Conservation (phyloP, 2,329 filamentous ascomycete species). For the Amauroascus niger region DNA sequence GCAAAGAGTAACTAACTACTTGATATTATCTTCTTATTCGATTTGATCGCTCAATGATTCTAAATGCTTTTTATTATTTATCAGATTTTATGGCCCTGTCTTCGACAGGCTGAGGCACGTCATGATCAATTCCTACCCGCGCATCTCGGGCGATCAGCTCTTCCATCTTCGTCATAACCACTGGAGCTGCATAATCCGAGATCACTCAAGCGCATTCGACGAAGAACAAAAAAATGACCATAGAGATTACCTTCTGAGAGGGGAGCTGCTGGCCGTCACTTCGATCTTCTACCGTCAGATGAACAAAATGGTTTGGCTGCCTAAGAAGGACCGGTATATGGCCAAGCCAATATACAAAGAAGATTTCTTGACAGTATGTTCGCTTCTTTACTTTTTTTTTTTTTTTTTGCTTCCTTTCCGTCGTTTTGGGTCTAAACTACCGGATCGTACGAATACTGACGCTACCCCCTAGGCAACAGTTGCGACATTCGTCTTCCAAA, state of each 20-base stretch:
- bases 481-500: slow-evolving; percentile 11
- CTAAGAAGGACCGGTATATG: slow-evolving; percentile 7
- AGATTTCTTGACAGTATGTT: slow-evolving; percentile 12
- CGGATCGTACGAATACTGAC: not conserved
- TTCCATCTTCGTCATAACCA: slow-evolving; percentile 4
- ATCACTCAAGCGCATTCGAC: slow-evolving; percentile 2
- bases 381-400: not conserved
- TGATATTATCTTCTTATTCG: not conserved
- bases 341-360: slow-evolving; percentile 13
- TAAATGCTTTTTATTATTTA: not conserved
- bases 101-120: not conserved
- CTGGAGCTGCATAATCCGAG: slow-evolving; percentile 13
- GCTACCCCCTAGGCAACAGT: slow-evolving; percentile 11
- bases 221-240: not conserved
- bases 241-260: slow-evolving; percentile 14
- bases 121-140: slow-evolving; percentile 1
- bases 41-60: not conserved
- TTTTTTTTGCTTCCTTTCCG: slow-evolving; percentile 7
- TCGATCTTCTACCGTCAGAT: slow-evolving; percentile 16
- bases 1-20: too few species aligned
- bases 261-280: slow-evolving; percentile 12
- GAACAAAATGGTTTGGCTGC: slow-evolving; percentile 14
- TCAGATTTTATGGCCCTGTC: slow-evolving; percentile 10
- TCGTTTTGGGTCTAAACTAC: too few species aligned
- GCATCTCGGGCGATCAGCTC: not conserved